These are phyloP conservation scores for Phialophora macrospora DNA, from an alignment of 2,329 filamentous ascomycete species.

Conservation along the genomic window DNA sequence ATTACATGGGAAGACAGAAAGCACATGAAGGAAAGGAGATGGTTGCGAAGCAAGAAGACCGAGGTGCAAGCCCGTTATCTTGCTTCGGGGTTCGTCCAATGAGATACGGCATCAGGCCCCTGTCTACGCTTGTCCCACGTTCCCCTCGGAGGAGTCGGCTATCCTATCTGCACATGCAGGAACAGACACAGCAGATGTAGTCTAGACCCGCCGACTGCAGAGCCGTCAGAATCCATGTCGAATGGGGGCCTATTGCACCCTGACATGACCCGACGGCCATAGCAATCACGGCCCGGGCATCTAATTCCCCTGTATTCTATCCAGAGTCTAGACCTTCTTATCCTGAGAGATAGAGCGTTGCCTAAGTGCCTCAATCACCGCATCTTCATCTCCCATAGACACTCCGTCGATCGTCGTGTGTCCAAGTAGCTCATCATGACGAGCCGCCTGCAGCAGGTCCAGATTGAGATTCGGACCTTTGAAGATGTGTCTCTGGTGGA, in stretches of 20 bases:
- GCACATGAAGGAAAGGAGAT: neutral
- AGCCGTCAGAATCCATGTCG: neutral
- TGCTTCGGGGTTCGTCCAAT: neutral
- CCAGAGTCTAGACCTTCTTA: slow-evolving; percentile 16
- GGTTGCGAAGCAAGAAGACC: neutral
- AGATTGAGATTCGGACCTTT: slow-evolving; percentile 26
- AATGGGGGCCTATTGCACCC: neutral
- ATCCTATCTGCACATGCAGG: neutral
- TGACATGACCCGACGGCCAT: neutral
- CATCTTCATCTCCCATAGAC: slow-evolving; percentile 18
- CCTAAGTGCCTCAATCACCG: slow-evolving; percentile 22
- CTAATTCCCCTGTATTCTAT: neutral
- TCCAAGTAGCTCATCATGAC: slow-evolving; percentile 23
- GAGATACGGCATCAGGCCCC: neutral
- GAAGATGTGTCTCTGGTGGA: slow-evolving; percentile 20
- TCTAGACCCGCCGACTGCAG: no score
- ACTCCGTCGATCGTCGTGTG: slow-evolving; percentile 24
- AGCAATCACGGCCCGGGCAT: neutral
- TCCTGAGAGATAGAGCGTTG: slow-evolving; percentile 14
- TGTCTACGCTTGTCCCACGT: neutral
- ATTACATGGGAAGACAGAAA: neutral
- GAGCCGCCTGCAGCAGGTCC: slow-evolving; percentile 21
- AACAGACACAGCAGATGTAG: neutral
- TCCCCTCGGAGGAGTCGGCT: no score
- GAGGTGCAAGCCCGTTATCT: neutral